Percentiles rank a stretch among this genome's conserved stretches.
These are phyloP conservation scores for Auricularia sp. DNA, from an alignment of 768 basidiomycete genomes.

Conservation along the genomic window DNA sequence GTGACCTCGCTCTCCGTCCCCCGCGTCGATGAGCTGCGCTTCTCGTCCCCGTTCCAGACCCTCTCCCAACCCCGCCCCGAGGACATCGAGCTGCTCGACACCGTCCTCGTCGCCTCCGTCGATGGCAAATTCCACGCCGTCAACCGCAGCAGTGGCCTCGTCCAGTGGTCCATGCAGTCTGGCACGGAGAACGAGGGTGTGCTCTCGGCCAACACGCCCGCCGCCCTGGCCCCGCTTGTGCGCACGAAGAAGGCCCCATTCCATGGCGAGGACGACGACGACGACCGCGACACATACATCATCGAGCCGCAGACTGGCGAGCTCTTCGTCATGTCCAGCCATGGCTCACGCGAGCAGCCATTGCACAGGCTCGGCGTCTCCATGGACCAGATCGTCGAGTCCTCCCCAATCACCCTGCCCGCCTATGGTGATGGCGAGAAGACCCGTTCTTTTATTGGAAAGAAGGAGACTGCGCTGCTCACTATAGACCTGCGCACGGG, in stretches of 20 bases:
- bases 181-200: conserved; percentile 23
- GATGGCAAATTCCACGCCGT: conserved; percentile 94
- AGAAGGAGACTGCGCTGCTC: conserved; percentile 77
- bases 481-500: conserved; percentile 73
- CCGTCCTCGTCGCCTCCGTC: conserved; percentile 83
- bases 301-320: conserved; percentile 93
- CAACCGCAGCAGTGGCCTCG: conserved; percentile 71
- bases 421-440: conserved; percentile 50
- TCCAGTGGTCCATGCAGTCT: conserved; percentile 78
- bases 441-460: conserved; percentile 73
- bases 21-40: not conserved
- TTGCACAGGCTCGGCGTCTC: conserved; percentile 85
- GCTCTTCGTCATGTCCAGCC: conserved; percentile 74
- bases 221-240: conserved; percentile 62
- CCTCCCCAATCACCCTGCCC: conserved; percentile 76
- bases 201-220: conserved; percentile 30
- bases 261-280: conserved; percentile 31
- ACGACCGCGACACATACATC: conserved; percentile 59
- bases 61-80: not conserved
- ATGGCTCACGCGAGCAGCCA: conserved; percentile 34
- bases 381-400: conserved; percentile 85
- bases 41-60: not conserved
- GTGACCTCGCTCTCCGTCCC: not conserved
- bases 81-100: conserved; percentile 54
- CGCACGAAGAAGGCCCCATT: conserved; percentile 46